Base-by-base conservation (phyloP, 768 basidiomycete species). In the Leccinum subtestaceum region DNA sequence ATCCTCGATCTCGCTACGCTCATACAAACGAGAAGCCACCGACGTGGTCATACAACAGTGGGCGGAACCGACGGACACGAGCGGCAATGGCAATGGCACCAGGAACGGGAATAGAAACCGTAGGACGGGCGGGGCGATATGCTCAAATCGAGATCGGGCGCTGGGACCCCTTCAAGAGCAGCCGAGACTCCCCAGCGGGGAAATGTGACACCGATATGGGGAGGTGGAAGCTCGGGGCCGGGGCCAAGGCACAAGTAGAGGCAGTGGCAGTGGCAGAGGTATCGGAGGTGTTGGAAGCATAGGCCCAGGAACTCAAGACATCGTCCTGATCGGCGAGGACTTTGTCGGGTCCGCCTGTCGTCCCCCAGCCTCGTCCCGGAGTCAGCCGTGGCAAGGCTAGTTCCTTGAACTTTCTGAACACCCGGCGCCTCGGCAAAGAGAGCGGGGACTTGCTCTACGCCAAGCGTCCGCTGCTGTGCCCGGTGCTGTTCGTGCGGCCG, bases 401-500 rank as follows among this genome's bases (percentile, higher is more conserved):
- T 17, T 15, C 38, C 15, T n/a, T n/a, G n/a, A 38, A 17, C 17
- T 38, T 8, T 38, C 9, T 0, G n/a, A n/a, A n/a, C 40, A n/a
- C 40, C 40, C n/a, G 8, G 3, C n/a, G 40, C 8, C 6, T 60
- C 49, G 56, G 56, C 13, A 71, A 70, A 36, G 76, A 78, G n/a
- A n/a, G n/a, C n/a, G n/a, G n/a, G n/a, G n/a, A 75, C 23, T 65
- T 86, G 46, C 74, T 89, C 8, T 78, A 81, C 59, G 72, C 79
- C 25, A 81, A 84, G 40, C 74, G 90, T 29, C 89, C 88, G 2
- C 74, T 84, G 0, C 75, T 92, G 17, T 76, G 77, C n/a, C 91
- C 90, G 0, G 75, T 93, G 62, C 73, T 74, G 12, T 93, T 93
- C 63, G 88, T 93, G 12, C 84, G 77, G 17, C 84, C 87, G 0